A percentile compares a stretch with the other conserved stretches of the same genome.
Conservation (phyloP, 139 green algal genomes). For the Deuterostichococcus epilithicus region DNA sequence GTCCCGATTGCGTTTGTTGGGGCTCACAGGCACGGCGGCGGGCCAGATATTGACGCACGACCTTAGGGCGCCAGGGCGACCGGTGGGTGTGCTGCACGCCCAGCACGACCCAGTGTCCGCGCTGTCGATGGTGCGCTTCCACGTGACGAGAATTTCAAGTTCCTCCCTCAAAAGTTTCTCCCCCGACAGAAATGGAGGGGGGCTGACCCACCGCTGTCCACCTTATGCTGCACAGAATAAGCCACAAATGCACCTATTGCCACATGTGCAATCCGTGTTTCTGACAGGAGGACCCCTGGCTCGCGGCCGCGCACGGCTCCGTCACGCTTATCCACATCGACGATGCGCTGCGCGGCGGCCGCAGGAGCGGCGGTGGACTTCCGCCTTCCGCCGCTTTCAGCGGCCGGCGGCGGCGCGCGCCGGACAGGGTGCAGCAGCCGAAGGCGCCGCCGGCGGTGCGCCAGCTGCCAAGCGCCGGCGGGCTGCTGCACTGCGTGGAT, state of each 20-base stretch:
- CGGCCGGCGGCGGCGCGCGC: background rate
- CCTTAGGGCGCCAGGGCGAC: constrained; percentile 20
- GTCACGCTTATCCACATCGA: constrained; percentile 29
- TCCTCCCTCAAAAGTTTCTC: too few species aligned
- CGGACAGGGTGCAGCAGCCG: background rate
- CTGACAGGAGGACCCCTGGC: constrained; percentile 57
- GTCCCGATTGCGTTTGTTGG: background rate
- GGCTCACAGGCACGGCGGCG: constrained; percentile 26
- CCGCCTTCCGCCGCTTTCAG: constrained; percentile 2
- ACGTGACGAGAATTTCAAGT: too few species aligned
- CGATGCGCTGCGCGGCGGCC: constrained; percentile 7
- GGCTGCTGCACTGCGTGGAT: constrained; percentile 38
- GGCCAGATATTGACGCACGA: constrained; percentile 52
- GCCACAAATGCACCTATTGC: background rate
- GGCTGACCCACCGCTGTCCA: background rate
- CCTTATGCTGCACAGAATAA: background rate
- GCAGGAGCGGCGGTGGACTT: background rate
- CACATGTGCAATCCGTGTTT: background rate
- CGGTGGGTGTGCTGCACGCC: background rate
- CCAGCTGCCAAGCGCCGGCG: constrained; percentile 19
- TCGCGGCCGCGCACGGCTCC: constrained; percentile 31
- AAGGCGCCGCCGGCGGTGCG: constrained; percentile 1
- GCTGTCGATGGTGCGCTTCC: background rate
- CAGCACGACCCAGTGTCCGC: background rate
- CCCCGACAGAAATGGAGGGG: too few species aligned